These are phyloP conservation scores for Stephanodiscus minutulus DNA, from an alignment of 108 stramenopile genomes.

Conservation along the genomic window DNA sequence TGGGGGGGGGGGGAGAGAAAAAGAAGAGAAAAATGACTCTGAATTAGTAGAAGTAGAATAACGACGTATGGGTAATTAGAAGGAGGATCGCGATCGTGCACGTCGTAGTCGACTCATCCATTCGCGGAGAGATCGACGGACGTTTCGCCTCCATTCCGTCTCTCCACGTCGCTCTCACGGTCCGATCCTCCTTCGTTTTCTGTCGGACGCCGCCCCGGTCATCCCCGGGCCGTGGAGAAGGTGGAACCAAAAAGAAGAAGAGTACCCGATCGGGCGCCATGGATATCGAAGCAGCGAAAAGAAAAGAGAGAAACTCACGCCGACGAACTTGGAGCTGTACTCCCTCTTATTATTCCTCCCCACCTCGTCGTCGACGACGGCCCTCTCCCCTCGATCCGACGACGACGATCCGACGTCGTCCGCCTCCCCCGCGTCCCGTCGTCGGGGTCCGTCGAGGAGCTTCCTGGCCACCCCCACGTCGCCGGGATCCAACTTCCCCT, in stretches of 20 bases:
- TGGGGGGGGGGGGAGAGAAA: too few species aligned
- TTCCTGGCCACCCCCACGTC: constrained; percentile 66
- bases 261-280: background rate
- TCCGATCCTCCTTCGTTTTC: too few species aligned
- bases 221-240: too few species aligned
- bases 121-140: too few species aligned
- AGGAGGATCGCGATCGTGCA: too few species aligned
- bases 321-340: constrained; percentile 45
- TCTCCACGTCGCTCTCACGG: too few species aligned
- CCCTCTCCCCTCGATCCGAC: background rate
- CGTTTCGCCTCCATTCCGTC: too few species aligned
- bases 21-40: too few species aligned
- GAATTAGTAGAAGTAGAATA: too few species aligned
- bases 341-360: constrained; percentile 15
- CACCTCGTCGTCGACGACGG: constrained; percentile 8
- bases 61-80: too few species aligned
- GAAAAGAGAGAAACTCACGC: constrained; percentile 16
- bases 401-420: background rate
- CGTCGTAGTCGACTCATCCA: too few species aligned
- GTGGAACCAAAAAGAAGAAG: constrained; percentile 14
- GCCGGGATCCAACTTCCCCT: constrained; percentile 64
- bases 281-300: background rate
- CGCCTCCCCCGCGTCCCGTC: constrained; percentile 6
- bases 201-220: too few species aligned
- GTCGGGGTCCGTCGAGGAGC: constrained; percentile 62